Base-by-base conservation (phyloP, 2,329 filamentous ascomycete species). In the Fusarium falciforme region DNA sequence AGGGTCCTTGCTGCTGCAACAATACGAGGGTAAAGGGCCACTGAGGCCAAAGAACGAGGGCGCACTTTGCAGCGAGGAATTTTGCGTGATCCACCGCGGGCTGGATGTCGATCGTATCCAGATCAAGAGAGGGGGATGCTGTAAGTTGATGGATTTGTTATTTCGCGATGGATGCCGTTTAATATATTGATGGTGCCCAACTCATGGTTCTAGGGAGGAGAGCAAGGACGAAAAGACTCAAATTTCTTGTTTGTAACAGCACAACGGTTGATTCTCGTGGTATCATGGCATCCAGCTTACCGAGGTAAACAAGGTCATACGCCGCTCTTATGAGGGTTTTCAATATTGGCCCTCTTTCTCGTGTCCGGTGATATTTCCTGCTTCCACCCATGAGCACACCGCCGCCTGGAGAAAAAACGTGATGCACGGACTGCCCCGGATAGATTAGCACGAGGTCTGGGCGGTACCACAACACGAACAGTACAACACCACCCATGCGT, bases 391-490 rank as follows among this genome's bases (percentile, higher is more conserved):
- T 36, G 36, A 61, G 40, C 25, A 64, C 71, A 71, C 58, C 65
- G 74, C 47, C 54, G 40, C 47, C 54, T 33, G 60, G 11, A 35
- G 29, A 29, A 33, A 64, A 40, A 52, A 52, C 47, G 47, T 59
- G 47, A 70, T 69, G 71, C 69, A 76, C 64, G 47, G 73, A 35
- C 58, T 55, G 64, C 57, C 59, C n/a, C 63, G 54, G 72, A 75
- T 75, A 57, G 65, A 64, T 66, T 44, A 49, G 67, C 68, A 67
- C 33, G 71, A 62, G 69, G 61, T 67, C 60, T 72, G 27, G 57
- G 58, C 36, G 59, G 61, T 17, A 52, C 47, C 47, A 16, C 60
- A 70, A 68, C 74, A 74, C 71, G 65, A 76, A 76, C 67, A 76
- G 64, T 61, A 68, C 68, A 68, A 66, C 65, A 64, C 63, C 61